Percentiles rank a stretch among this genome's conserved stretches.
phyloP scores from a whole-genome alignment of 2,329 filamentous ascomycete genomes.

The Colletotrichum lindemuthianum region DNA sequence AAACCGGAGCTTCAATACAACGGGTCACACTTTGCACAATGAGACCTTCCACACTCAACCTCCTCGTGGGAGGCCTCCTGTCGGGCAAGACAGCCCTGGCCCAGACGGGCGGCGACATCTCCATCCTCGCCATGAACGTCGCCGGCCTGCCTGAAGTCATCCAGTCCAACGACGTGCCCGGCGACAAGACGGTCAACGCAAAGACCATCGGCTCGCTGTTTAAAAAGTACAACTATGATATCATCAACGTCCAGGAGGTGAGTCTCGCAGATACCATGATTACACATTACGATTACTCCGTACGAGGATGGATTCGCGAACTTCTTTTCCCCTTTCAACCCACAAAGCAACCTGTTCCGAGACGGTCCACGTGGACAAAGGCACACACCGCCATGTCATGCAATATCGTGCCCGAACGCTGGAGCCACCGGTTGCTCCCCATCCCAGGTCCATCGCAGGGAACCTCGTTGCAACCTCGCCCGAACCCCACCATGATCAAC shows the following conservation, averaged over 20 bases:
- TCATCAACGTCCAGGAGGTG: constrained; percentile 73
- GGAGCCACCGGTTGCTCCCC: constrained; percentile 20
- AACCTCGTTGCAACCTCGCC: neutral
- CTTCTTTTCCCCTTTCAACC: neutral
- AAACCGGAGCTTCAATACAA: neutral
- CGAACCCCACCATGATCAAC: neutral
- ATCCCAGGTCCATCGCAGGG: constrained; percentile 3
- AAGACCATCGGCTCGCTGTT: constrained; percentile 66
- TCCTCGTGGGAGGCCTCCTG: constrained; percentile 26
- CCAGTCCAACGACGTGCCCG: constrained; percentile 68
- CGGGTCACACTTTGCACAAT: neutral
- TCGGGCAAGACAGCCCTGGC: constrained; percentile 6
- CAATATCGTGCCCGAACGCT: neutral
- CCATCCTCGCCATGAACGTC: constrained; percentile 66
- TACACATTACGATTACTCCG: no score
- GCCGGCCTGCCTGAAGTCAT: constrained; percentile 67
- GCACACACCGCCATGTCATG: no score
- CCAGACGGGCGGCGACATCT: constrained; percentile 52
- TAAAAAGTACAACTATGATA: constrained; percentile 65
- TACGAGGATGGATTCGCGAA: no score
- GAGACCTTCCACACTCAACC: constrained; percentile 24
- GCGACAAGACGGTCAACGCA: constrained; percentile 69
- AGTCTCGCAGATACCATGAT: neutral
- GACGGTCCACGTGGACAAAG: no score
- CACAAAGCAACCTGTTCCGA: no score